These are phyloP conservation scores for Sphagnurus paluster DNA, from an alignment of 1,284 basidiomycete genomes.

Conservation along the genomic window DNA sequence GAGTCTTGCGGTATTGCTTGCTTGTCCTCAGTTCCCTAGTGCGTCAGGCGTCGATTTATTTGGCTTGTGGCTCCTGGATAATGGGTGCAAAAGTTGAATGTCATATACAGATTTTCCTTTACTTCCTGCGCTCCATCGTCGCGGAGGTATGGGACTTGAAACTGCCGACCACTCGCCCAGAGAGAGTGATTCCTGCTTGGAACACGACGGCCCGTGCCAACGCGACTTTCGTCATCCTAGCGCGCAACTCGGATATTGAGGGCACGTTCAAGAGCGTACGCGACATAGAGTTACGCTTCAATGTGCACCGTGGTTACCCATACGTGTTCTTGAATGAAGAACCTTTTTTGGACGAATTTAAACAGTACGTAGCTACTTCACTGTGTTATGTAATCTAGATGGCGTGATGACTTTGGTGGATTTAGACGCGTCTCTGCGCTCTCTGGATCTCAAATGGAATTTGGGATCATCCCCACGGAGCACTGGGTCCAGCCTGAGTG, in stretches of 20 bases:
- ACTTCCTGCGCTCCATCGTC: no score
- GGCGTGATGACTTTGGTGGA: background rate
- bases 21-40: no score
- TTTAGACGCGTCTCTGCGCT: slow-evolving; percentile 18
- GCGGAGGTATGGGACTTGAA: no score
- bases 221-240: slow-evolving; percentile 68
- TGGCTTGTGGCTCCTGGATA: no score
- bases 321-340: slow-evolving; percentile 79
- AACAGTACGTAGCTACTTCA: slow-evolving; percentile 37
- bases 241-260: slow-evolving; percentile 68
- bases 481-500: slow-evolving; percentile 68
- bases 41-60: no score
- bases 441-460: slow-evolving; percentile 19
- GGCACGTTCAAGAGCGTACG: slow-evolving; percentile 58
- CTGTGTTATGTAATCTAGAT: background rate
- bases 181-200: no score
- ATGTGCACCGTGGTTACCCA: slow-evolving; percentile 64
- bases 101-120: no score
- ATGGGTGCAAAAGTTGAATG: no score
- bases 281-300: slow-evolving; percentile 65
- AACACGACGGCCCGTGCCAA: no score
- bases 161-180: no score
- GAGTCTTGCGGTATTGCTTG: no score
- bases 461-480: slow-evolving; percentile 40
- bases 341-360: slow-evolving; percentile 73